Evolutionary conservation across 441 rosid genomes (phyloP).

Genomic region (Manihot esculenta): DNA sequence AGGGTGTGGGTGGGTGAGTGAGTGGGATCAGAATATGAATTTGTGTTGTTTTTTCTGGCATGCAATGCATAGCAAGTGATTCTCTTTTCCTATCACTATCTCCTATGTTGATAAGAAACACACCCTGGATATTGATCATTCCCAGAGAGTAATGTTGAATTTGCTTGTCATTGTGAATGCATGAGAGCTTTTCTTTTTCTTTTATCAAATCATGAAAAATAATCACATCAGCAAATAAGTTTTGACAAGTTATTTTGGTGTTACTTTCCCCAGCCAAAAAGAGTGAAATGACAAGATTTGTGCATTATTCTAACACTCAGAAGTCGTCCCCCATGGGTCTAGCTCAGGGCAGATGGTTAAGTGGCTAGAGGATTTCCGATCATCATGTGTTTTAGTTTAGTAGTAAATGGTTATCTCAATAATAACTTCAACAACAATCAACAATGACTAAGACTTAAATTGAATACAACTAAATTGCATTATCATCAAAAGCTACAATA

Average conservation of each 20-base stretch:
- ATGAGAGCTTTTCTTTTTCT: no score
- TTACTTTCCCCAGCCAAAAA: slow-evolving; percentile 24
- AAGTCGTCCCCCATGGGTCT: background rate
- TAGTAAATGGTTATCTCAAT: no score
- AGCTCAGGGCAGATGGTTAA: background rate
- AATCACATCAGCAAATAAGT: slow-evolving; percentile 22
- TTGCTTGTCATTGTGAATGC: background rate
- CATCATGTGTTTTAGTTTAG: background rate
- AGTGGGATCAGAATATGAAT: slow-evolving; percentile 50
- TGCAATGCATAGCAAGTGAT: slow-evolving; percentile 22
- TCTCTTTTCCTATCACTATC: slow-evolving; percentile 38
- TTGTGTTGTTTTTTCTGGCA: slow-evolving; percentile 21
- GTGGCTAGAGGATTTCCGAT: background rate
- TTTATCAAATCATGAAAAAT: slow-evolving; percentile 15
- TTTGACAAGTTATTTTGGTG: slow-evolving; percentile 11
- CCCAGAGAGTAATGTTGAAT: background rate
- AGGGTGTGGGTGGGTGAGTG: slow-evolving; percentile 27
- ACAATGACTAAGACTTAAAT: background rate
- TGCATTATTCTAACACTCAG: background rate
- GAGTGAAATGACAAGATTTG: background rate
- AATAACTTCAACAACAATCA: no score
- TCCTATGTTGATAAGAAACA: slow-evolving; percentile 49
- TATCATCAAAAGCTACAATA: background rate
- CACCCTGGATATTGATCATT: slow-evolving; percentile 28
- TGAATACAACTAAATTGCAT: background rate